phyloP scores from a whole-genome alignment of 78 protist species.

The Pigoraptor vietnamica region DNA sequence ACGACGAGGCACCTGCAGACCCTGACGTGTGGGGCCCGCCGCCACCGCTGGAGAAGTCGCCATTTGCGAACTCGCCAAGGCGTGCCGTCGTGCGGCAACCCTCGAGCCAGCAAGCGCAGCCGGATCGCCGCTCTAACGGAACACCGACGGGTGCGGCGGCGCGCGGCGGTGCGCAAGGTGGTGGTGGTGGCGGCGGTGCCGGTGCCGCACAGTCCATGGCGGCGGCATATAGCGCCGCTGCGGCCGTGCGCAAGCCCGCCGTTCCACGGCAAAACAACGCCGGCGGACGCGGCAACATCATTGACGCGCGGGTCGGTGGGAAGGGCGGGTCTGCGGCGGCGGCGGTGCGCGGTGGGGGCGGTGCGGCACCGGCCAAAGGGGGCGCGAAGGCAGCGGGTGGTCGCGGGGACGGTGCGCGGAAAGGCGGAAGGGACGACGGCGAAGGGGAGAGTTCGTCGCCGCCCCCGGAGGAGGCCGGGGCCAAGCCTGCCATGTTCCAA shows the following conservation, averaged over 20 bases:
- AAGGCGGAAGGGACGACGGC: background rate
- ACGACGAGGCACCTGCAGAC: background rate
- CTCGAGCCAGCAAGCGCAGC: background rate
- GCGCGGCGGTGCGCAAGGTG: background rate
- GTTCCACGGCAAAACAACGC: background rate
- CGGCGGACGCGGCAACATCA: background rate
- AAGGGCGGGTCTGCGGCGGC: background rate
- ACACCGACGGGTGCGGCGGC: background rate
- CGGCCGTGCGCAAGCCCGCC: background rate
- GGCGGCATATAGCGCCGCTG: background rate
- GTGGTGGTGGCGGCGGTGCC: background rate
- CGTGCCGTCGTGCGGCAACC: background rate
- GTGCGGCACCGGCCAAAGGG: background rate
- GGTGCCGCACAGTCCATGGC: background rate
- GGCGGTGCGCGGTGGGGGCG: background rate
- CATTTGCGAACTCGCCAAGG: background rate
- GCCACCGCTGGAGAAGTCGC: background rate
- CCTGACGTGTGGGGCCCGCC: conserved; percentile 20
- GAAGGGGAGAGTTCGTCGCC: background rate
- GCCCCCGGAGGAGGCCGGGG: background rate
- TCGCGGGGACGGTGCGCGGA: background rate
- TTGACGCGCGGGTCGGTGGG: background rate
- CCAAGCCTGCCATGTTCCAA: background rate
- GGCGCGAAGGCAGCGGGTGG: background rate
- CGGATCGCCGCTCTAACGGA: background rate